phyloP scores from a whole-genome alignment of 495 filamentous ascomycete species.

The Xylaria palmicola region DNA sequence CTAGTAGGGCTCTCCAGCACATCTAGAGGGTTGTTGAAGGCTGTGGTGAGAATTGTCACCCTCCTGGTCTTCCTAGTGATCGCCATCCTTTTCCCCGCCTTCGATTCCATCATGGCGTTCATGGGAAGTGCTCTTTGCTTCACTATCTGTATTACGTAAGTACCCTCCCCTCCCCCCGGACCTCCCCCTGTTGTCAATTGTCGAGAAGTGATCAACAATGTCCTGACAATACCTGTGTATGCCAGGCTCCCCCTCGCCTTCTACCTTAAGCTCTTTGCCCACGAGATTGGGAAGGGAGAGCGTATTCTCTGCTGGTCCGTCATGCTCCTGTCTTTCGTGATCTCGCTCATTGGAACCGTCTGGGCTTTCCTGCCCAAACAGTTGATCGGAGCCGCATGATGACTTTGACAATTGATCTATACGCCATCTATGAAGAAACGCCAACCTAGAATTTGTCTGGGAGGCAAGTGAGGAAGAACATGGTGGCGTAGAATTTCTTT shows the following conservation, averaged over 20 bases:
- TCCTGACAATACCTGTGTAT: neutral
- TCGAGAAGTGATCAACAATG: neutral
- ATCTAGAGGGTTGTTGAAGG: conserved; percentile 58
- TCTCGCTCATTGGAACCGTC: conserved; percentile 77
- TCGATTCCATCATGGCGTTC: conserved; percentile 93
- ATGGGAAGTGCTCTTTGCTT: conserved; percentile 91
- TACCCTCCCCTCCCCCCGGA: conserved; percentile 13
- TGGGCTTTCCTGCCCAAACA: conserved; percentile 83
- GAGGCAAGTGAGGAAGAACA: neutral
- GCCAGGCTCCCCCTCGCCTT: conserved; percentile 73
- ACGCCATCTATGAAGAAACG: neutral
- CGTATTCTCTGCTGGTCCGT: conserved; percentile 65
- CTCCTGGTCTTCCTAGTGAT: conserved; percentile 43
- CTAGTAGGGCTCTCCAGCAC: conserved; percentile 56
- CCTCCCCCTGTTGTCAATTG: too few relatives aligned
- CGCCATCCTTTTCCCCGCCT: conserved; percentile 79
- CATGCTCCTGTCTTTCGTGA: conserved; percentile 62
- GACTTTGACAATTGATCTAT: neutral
- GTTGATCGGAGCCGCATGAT: conserved; percentile 45
- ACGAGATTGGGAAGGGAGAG: conserved; percentile 66
- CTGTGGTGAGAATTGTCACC: conserved; percentile 56
- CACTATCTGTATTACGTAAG: conserved; percentile 83
- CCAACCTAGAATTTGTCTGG: neutral
- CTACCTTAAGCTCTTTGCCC: conserved; percentile 88
- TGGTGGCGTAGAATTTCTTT: neutral